Conservation (phyloP, 352 stramenopile species). For the Phytophthora pistaciae region DNA sequence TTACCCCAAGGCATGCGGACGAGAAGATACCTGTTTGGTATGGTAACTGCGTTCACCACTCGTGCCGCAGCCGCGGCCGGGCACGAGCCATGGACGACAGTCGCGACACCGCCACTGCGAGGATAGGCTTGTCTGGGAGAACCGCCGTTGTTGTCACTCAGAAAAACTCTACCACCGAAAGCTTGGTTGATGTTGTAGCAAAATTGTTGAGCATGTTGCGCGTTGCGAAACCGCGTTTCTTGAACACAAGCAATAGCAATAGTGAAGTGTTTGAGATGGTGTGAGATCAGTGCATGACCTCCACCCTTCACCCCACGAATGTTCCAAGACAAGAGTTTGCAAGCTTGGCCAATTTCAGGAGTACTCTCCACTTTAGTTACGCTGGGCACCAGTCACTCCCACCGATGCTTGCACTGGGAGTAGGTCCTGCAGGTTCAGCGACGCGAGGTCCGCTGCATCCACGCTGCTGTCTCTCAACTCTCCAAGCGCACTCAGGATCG, state of each 20-base stretch:
- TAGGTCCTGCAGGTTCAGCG: too few relatives aligned
- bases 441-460: too few relatives aligned
- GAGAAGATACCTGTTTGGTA: neutral
- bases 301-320: neutral
- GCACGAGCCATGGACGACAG: neutral
- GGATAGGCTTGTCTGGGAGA: neutral
- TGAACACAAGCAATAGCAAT: neutral
- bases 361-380: too few relatives aligned
- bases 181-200: neutral
- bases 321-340: neutral
- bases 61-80: neutral
- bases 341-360: neutral
- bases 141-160: neutral
- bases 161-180: neutral
- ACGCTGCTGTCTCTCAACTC: too few relatives aligned
- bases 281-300: neutral
- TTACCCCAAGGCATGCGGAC: neutral
- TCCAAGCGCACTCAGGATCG: too few relatives aligned
- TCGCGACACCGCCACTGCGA: neutral
- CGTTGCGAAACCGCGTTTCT: neutral
- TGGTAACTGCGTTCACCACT: neutral
- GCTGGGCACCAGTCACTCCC: too few relatives aligned
- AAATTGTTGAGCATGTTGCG: neutral
- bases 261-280: neutral
- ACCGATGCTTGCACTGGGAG: too few relatives aligned